phyloP scores from a whole-genome alignment of 257 asterid genomes.

The Capsicum pubescens region DNA sequence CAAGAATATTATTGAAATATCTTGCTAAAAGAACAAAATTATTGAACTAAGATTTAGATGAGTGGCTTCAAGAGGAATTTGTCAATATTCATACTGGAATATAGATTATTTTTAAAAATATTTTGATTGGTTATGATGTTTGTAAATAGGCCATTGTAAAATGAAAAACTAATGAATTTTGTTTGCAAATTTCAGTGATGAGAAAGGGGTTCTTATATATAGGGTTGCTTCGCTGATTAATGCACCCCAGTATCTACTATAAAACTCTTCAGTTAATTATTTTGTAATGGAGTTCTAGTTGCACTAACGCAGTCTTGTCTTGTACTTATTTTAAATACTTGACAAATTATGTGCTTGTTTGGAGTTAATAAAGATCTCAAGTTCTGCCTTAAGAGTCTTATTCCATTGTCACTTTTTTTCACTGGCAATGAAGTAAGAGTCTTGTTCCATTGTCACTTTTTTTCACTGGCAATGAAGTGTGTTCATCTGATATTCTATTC shows the following conservation, averaged over 20 bases:
- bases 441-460: neutral
- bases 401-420: neutral
- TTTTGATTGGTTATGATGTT: conserved; percentile 2
- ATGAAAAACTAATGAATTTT: conserved; percentile 2
- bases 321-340: neutral
- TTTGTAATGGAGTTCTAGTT: neutral
- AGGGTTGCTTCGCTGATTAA: neutral
- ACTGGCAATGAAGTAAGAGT: neutral
- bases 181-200: neutral
- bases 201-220: neutral
- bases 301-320: conserved; percentile 6
- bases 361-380: neutral
- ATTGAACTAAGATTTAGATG: neutral
- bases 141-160: neutral
- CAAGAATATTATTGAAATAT: conserved; percentile 11
- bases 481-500: neutral
- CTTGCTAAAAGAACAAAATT: neutral
- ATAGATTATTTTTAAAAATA: neutral
- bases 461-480: conserved; percentile 9
- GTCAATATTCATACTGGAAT: neutral
- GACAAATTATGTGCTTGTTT: neutral
- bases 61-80: neutral
- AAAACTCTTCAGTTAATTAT: neutral
- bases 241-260: conserved; percentile 21
- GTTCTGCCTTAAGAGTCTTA: neutral